Base-by-base conservation (phyloP, 1,284 basidiomycete genomes). In the Sanguinoderma infundibulare region DNA sequence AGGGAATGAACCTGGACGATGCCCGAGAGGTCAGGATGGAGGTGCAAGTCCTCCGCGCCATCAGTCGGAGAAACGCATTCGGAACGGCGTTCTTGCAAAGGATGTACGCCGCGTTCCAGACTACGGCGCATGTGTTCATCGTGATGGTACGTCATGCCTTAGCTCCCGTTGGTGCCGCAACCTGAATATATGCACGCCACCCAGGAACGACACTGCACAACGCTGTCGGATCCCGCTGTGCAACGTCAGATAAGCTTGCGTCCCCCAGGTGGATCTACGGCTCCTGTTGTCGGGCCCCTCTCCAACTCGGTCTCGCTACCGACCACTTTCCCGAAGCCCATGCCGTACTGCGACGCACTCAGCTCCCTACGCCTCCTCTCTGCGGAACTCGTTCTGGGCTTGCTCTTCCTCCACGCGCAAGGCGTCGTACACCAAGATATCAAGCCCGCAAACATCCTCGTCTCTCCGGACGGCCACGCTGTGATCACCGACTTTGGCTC, bases 391-490 rank as follows among this genome's bases (percentile, higher is more conserved):
- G 1, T 66, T 30, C 55, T 68, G 10, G 66, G 65, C 7, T 47
- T 67, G 7, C 50, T 55, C 3, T 66, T 65, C 47, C 52, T 69
- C 12, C 69, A 70, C 54, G 22, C 39, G 7, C 69, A 85, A 66
- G 78, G 81, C 42, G 81, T 87, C 64, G 72, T 88, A n/a, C 87
- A 89, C 70, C 83, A 87, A 46, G 87, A 89, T 69, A 81, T 89
- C 75, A 89, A 89, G 69, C 81, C 86, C 3, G 85, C 86, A 49
- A 89, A 89, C 68, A 73, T 89, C 53, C 78, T 89, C n/a, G 83
- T 89, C 62, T 78, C 79, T 67, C 81, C 83, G 64, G 66, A 75
- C 5, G 83, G 83, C 14, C 69, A 72, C 22, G 76, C 81, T 50
- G 80, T 81, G 72, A 84, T 89, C 59, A 85, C 86, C 57, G 87